Evolutionary conservation across 2,329 filamentous ascomycete species (phyloP).

Genomic region (Claviceps purpurea): DNA sequence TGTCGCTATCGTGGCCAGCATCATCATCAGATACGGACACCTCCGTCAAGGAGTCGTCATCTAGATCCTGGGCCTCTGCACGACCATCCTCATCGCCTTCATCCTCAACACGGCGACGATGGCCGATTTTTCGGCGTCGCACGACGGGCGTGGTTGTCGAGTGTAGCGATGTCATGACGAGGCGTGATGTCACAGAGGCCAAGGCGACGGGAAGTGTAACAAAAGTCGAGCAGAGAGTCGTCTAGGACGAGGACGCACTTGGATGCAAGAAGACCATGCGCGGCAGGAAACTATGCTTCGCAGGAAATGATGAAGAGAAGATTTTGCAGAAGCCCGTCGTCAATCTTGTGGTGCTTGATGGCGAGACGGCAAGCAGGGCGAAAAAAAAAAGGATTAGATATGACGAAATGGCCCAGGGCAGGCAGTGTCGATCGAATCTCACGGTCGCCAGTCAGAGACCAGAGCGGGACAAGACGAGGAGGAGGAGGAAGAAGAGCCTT

Average conservation of each 20-base stretch:
- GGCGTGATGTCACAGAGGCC: conserved; percentile 2
- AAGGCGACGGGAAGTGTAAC: conserved; percentile 9
- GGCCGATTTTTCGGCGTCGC: conserved; percentile 54
- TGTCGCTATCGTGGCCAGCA: conserved; percentile 46
- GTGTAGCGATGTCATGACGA: not conserved
- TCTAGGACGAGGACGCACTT: conserved; percentile 14
- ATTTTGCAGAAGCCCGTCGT: conserved; percentile 1
- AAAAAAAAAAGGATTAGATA: conserved; percentile 6
- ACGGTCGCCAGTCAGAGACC: not conserved
- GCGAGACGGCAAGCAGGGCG: not conserved
- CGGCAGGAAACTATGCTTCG: conserved; percentile 1
- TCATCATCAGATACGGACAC: conserved; percentile 52
- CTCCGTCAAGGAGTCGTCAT: conserved; percentile 54
- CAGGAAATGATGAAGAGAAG: conserved; percentile 6
- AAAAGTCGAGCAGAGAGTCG: conserved; percentile 16
- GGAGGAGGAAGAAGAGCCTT: not conserved
- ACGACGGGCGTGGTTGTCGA: conserved; percentile 24
- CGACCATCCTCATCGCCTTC: conserved; percentile 56
- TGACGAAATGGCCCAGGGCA: not conserved
- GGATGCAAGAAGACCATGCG: conserved; percentile 16
- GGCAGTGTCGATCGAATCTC: not conserved
- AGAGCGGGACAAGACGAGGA: not conserved
- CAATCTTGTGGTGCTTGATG: conserved; percentile 11
- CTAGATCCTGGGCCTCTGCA: conserved; percentile 40
- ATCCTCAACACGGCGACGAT: conserved; percentile 55